Evolutionary conservation across 139 green algal genomes (phyloP), one percentile per base, ranked within the genome.

Genomic region (Zygnema circumcarinatum): DNA sequence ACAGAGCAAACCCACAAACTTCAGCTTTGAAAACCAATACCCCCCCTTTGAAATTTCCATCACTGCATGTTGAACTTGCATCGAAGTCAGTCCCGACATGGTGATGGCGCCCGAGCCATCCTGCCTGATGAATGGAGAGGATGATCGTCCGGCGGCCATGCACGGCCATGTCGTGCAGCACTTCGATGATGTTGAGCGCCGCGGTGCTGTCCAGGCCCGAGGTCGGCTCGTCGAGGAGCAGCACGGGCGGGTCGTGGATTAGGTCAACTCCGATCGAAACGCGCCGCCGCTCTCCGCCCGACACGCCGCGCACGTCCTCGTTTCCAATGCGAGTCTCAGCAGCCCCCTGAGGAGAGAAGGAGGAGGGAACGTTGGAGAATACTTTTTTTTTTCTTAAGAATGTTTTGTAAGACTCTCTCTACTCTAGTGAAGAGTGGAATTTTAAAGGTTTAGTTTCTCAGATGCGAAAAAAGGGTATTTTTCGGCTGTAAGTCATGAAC

Each of bases 141-240:
- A 89, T 35, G 33, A 89, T 47, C 1, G 84, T 88, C 0, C 84
- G 35, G 16, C 76, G n/a, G 22, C 36, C 33, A 31, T 81, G n/a
- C 2, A 38, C 38, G 0, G 84, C 84, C 75, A 89, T 89, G 11
- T 47, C 36, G 29, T 86, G 40, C 74, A 89, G 47, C n/a, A 90
- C 67, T 38, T 76, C 38, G 67, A 95, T 89, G 88, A 96, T 91
- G 40, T 93, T 89, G 22, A 93, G 87, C 0, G 94, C 93, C 83
- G 94, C 95, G 78, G 86, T 96, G 85, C 62, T 88, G 88, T 95
- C 93, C 39, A 95, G 87, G 7, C 93, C 93, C 0, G 87, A 94
- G 79, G 95, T 98, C n/a, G 95, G 95, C 92, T 97, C 95, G 88
- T 98, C 95, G 74, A 98, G 88, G 82, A 98, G 97, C 53, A 98